Base-by-base conservation (phyloP, 345 rosid genomes). In the Eucalyptus curtisii region DNA sequence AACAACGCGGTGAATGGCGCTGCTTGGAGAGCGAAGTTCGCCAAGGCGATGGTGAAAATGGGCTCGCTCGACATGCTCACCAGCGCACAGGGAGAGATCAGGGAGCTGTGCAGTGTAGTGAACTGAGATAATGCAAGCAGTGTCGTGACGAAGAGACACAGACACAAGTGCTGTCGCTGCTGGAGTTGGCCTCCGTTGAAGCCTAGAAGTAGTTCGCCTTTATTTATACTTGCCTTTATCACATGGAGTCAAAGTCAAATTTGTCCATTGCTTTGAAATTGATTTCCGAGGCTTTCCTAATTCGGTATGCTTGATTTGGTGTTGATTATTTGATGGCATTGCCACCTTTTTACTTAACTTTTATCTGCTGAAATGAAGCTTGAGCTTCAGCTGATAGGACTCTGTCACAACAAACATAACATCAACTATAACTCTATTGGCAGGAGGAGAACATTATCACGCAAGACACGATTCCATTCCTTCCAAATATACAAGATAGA, bases 21-120 rank as follows among this genome's bases (percentile, higher is more conserved):
- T 2, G 4, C 13, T 14, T 93, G 95, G 93, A 86, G 86, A 6
- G 59, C 31, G 27, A 92, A 93, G 87, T 93, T 80, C 37, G 91
- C 85, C 3, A 88, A 52, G 86, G 93, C 93, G 6, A 91, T 92
- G 93, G 90, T 91, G 79, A 91, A 57, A 16, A 90, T 93, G 93
- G 93, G 95, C 10, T 88, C 85, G 5, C 37, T 92, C 10, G 93
- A 88, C 3, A 93, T 92, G 27, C 90, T 90, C 13, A 92, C 91
- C 2, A 92, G 93, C 2, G 20, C 71, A 2, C 27, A 24, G 76
- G 92, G 95, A 42, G 92, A 93, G 87, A 90, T 92, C 87, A 90
- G 92, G 90, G 91, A 87, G 89, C 17, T 20, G 33, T 92, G 94
- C 89, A 86, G 91, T n/a, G 49, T 64, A 33, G 93, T 89, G 22